Evolutionary conservation across 768 basidiomycete species (phyloP), one percentile per base, ranked within the genome.

Genomic region (Tremella mesenterica): DNA sequence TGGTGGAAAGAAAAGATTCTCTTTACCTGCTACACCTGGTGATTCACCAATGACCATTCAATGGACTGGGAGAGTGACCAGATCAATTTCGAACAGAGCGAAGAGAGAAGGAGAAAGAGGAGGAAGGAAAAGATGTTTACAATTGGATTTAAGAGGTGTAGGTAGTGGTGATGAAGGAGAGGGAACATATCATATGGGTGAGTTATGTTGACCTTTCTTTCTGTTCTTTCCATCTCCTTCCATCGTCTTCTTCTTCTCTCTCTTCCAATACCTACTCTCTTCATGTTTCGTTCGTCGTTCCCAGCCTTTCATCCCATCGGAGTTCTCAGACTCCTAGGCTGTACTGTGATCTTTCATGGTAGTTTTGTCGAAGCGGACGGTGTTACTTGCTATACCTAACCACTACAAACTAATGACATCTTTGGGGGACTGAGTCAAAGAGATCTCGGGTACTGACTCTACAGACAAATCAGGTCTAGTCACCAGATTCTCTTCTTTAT

Each of bases 391-490:
- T n/a, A n/a, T n/a, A n/a, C n/a, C n/a, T n/a, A n/a, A n/a, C n/a
- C n/a, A n/a, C n/a, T n/a, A n/a, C n/a, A n/a, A n/a, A n/a, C n/a
- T n/a, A n/a, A n/a, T n/a, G n/a, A n/a, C n/a, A n/a, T n/a, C n/a
- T n/a, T n/a, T n/a, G 29, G 14, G 20, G 26, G 23, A 10, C 13
- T 10, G 26, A 28, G 13, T 14, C 10, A 16, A 34, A 10, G 33
- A 4, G 38, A 23, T 16, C n/a, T 18, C n/a, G 38, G n/a, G 14
- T n/a, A 23, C n/a, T 23, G 5, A 14, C 4, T 27, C 44, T 53
- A 25, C 23, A 68, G 67, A 65, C 50, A 65, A 65, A 52, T 63
- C 64, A 3, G 67, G 67, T 3, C 54, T 69, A 3, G 57, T 69
- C 25, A 61, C 54, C 26, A 57, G 59, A 5, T 69, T 63, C 54